Base-by-base conservation (phyloP, 345 rosid species). In the Pugionium cornutum region DNA sequence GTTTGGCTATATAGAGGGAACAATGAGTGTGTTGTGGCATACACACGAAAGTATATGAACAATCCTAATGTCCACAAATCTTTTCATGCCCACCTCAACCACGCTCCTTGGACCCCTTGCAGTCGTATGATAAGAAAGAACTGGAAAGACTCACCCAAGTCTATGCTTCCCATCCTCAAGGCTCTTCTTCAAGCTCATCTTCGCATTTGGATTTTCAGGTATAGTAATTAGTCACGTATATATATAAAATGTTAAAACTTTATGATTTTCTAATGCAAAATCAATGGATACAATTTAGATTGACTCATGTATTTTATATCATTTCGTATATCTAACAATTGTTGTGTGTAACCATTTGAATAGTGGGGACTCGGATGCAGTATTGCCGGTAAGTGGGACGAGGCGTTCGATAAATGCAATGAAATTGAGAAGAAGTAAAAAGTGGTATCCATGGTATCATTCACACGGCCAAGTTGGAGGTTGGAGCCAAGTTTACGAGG, bases 281-380 rank as follows among this genome's bases (percentile, higher is more conserved):
- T 9, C 36, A 66, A 33, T 4, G 32, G 1, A 26, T 18, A 18
- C 18, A 18, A 18, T 0, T 18, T 18, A 18, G 18, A 18, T 18
- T 18, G 18, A 18, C 18, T 18, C 18, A 18, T 18, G 18, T 18
- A 18, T 18, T 18, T 18, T 18, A 18, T 18, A 18, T 18, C 18
- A 18, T 18, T 18, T 18, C 18, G 18, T 18, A 18, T 18, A 18
- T 18, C 18, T 18, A 18, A 18, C 18, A 18, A 18, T 18, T 18
- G 0, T 18, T 18, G 18, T 18, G 18, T 18, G 18, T 18, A 18
- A 18, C 18, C 18, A 18, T 18, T 18, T 18, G 18, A 18, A 18
- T 88, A 92, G 98, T 59, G 98, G 97, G 77, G 97, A 92, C 67
- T 82, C 96, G 18, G 97, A 92, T 59, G 69, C 91, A 30, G 87